phyloP scores from a whole-genome alignment of 1,284 basidiomycete species.

The Malassezia obtusa region DNA sequence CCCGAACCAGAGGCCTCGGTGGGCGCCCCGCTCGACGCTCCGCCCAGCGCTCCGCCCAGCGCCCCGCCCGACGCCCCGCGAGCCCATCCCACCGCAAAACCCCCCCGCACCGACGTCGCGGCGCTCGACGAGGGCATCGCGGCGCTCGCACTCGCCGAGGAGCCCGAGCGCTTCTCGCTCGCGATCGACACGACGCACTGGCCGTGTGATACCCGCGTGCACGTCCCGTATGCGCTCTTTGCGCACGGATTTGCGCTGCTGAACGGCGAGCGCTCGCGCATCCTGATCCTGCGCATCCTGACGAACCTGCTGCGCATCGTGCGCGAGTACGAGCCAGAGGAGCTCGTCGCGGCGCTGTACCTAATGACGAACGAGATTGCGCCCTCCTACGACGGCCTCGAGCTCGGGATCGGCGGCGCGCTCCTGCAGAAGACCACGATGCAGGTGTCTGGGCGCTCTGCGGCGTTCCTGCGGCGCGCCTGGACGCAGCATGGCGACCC shows the following conservation, averaged over 20 bases:
- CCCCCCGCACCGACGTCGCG: not conserved
- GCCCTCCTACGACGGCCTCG: constrained; percentile 53
- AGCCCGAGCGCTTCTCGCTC: constrained; percentile 46
- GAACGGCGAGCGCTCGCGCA: constrained; percentile 69
- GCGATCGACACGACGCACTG: constrained; percentile 27
- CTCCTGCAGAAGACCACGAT: constrained; percentile 70
- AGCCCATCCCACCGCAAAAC: too few species aligned
- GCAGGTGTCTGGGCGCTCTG: constrained; percentile 67
- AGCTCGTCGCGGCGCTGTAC: constrained; percentile 73
- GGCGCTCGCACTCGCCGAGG: constrained; percentile 34
- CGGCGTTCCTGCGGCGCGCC: constrained; percentile 58
- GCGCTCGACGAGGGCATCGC: constrained; percentile 23
- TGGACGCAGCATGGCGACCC: constrained; percentile 47
- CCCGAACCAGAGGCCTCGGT: too few species aligned
- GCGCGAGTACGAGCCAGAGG: constrained; percentile 59
- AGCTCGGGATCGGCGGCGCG: constrained; percentile 52
- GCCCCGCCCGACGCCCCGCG: too few species aligned
- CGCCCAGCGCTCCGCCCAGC: too few species aligned
- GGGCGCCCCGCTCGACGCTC: too few species aligned
- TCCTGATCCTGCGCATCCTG: constrained; percentile 65
- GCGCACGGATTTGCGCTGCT: constrained; percentile 65
- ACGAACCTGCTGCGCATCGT: constrained; percentile 70
- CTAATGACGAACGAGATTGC: constrained; percentile 75
- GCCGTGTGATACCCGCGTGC: constrained; percentile 20
- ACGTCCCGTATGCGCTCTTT: constrained; percentile 69